Evolutionary conservation across 2,329 filamentous ascomycete genomes (phyloP).

Genomic region (Ceratocystis ficicola): DNA sequence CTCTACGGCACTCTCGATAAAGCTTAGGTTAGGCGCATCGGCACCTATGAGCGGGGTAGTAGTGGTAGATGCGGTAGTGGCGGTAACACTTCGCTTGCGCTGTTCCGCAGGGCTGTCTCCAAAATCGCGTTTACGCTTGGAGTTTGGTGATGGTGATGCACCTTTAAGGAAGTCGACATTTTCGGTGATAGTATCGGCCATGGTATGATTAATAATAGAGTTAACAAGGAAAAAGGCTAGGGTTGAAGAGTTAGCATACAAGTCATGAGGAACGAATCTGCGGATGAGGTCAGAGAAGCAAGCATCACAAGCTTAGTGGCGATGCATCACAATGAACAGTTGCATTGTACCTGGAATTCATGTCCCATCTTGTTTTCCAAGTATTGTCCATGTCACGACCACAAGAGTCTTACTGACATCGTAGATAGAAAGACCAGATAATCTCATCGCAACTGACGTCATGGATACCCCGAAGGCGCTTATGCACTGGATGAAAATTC

Average conservation of each 20-base stretch:
- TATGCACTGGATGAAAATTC: background rate
- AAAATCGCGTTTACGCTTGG: slow-evolving; percentile 44
- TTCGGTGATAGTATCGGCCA: slow-evolving; percentile 18
- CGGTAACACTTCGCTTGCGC: slow-evolving; percentile 40
- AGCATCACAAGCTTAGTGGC: background rate
- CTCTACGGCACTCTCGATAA: slow-evolving; percentile 44
- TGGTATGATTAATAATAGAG: slow-evolving; percentile 2
- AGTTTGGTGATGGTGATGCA: slow-evolving; percentile 32
- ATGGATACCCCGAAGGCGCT: background rate
- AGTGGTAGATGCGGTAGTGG: slow-evolving; percentile 28
- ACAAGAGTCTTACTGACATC: background rate
- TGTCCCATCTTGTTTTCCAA: background rate
- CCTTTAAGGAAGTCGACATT: slow-evolving; percentile 18
- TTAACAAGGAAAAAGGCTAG: background rate
- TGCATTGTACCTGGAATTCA: background rate
- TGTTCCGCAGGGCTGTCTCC: slow-evolving; percentile 39
- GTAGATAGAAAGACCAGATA: background rate
- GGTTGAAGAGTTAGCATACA: background rate
- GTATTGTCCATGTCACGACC: background rate
- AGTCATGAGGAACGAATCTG: background rate
- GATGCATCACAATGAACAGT: background rate
- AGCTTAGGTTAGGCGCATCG: slow-evolving; percentile 27
- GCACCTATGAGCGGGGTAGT: slow-evolving; percentile 14
- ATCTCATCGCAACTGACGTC: background rate
- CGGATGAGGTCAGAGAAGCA: background rate